Evolutionary conservation across 1,139 yeast genomes (phyloP).

Genomic region (Lizanozyma gosingica): DNA sequence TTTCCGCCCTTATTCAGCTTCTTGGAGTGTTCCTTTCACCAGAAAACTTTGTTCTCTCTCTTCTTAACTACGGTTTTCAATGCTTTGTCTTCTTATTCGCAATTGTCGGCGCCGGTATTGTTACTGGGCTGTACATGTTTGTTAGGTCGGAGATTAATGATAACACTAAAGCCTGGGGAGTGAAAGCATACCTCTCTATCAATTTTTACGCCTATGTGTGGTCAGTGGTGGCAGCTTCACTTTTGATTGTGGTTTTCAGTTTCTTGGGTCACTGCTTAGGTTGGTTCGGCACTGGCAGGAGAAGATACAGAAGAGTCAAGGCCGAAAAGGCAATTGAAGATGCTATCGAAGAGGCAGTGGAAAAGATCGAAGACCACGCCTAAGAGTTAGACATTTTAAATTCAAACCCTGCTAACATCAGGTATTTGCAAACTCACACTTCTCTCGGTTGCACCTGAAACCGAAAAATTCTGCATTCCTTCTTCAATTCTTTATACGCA

Average conservation of each 20-base stretch:
- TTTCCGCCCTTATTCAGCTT: slow-evolving; percentile 14
- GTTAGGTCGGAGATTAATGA: slow-evolving; percentile 26
- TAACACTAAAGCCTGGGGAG: slow-evolving; percentile 21
- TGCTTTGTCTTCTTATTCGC: slow-evolving; percentile 21
- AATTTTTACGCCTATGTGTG: slow-evolving; percentile 35
- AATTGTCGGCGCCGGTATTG: slow-evolving; percentile 25
- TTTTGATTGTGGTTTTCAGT: slow-evolving; percentile 23
- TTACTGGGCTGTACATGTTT: slow-evolving; percentile 24
- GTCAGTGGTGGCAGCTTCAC: slow-evolving; percentile 33
- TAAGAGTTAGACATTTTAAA: no score
- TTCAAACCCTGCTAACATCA: no score
- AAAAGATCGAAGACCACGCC: not conserved
- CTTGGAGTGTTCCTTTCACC: slow-evolving; percentile 30
- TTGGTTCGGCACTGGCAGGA: slow-evolving; percentile 26
- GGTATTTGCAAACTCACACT: no score
- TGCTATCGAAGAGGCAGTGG: not conserved
- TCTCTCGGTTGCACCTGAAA: no score
- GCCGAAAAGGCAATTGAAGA: not conserved
- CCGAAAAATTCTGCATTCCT: no score
- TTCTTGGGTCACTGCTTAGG: slow-evolving; percentile 40
- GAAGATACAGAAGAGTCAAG: slow-evolving; percentile 17
- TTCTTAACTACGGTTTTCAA: slow-evolving; percentile 31
- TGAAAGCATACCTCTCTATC: slow-evolving; percentile 28
- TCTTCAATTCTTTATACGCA: no score
- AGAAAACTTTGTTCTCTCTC: slow-evolving; percentile 28